Evolutionary conservation across 73 alveolate species (phyloP), one percentile per base, ranked within the genome.

Genomic region (Paraurostyla sp.): DNA sequence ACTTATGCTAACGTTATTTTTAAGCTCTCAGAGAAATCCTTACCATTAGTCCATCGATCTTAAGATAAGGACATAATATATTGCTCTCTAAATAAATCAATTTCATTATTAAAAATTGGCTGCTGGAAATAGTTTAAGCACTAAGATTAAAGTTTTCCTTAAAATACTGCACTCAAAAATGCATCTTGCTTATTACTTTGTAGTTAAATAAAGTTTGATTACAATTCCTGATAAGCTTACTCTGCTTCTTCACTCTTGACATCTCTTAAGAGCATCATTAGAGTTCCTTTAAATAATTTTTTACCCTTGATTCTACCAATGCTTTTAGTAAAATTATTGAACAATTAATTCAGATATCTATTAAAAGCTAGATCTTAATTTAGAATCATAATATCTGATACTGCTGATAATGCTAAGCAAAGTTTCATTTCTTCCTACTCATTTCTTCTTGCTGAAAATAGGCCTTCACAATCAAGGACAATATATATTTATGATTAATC

Each of bases 391-490:
- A 93, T 60, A 92, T 93, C 96, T 25, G 95, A 40, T 32, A 93
- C 0, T 0, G 92, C 91, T 45, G 96, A 56, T 7, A 93, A 42
- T 16, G 84, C 49, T 6, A 89, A 58, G 29, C 93, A 87, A 23
- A 93, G 92, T 54, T 92, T 73, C 43, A 81, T 68, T 60, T 93
- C 97, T 87, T 93, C 97, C 25, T 92, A 75, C 23, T 83, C 92
- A 35, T 95, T 59, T 76, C 96, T 93, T 76, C 87, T 75, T 0
- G 88, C 71, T 32, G 94, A 80, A 42, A 93, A 93, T 46, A 93
- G 43, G 0, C 97, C 97, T 65, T 93, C 97, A 90, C 96, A 93
- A 87, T 93, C 97, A 16, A 93, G 82, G 22, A 93, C 58, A 13
- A 93, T n/a, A 75, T 87, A 73, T 11, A 40, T 2, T 45, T 85